phyloP scores from a whole-genome alignment of 306 rosid species.

The Vigna nakashimae region DNA sequence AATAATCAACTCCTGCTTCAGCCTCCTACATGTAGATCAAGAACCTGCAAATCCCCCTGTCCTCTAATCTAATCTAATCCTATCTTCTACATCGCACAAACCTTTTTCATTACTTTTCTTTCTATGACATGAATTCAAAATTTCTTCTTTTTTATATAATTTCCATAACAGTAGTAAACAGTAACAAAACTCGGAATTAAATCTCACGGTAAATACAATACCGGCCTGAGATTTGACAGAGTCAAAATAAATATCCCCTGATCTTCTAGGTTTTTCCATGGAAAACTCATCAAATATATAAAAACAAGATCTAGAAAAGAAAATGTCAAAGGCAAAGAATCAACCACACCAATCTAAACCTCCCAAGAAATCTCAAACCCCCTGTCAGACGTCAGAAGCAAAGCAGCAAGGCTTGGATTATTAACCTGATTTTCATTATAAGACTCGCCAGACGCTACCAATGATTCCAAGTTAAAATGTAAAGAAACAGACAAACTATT shows the following conservation, averaged over 20 bases:
- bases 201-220: slow-evolving; percentile 20
- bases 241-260: background rate
- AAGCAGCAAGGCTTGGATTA: slow-evolving; percentile 2
- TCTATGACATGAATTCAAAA: background rate
- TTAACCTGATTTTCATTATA: background rate
- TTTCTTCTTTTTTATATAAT: background rate
- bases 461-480: background rate
- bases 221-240: background rate
- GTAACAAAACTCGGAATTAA: no score
- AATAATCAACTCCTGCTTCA: background rate
- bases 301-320: background rate
- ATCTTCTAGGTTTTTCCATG: slow-evolving; percentile 1
- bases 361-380: background rate
- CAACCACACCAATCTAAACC: background rate
- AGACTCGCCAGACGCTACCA: background rate
- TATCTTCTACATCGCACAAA: no score
- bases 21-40: slow-evolving; percentile 37
- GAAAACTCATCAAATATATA: background rate
- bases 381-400: background rate
- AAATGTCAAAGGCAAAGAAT: background rate
- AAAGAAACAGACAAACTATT: background rate
- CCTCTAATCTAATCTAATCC: background rate
- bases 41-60: background rate
- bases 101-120: background rate
- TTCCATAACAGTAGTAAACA: background rate